Percentiles rank a stretch among this genome's conserved stretches.
Conservation (phyloP, 345 rosid genomes). For the Eucalyptus melliodora region DNA sequence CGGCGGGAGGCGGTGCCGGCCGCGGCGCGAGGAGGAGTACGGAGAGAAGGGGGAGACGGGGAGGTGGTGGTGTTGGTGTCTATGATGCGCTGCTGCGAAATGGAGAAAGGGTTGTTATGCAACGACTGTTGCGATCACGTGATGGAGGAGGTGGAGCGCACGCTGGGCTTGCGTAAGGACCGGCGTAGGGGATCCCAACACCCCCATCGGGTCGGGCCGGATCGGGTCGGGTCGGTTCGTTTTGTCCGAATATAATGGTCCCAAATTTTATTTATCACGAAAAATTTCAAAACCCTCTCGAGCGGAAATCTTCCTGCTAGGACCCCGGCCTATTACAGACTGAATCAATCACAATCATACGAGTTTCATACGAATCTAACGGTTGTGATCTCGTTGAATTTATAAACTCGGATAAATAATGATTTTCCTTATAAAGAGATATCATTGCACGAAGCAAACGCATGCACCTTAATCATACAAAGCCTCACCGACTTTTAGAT, state of each 20-base stretch:
- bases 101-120: background rate
- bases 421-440: background rate
- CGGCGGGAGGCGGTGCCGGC: background rate
- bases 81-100: background rate
- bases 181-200: background rate
- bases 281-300: background rate
- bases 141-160: background rate
- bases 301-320: accelerated
- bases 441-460: accelerated
- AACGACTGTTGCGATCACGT: background rate
- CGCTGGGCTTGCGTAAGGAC: background rate
- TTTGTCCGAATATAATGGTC: background rate
- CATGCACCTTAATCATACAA: background rate
- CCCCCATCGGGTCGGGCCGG: background rate
- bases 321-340: accelerated
- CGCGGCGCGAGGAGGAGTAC: background rate
- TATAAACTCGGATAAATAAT: accelerated
- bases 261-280: background rate
- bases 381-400: background rate
- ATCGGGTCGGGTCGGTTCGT: background rate
- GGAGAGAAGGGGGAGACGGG: background rate
- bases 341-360: background rate
- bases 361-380: background rate
- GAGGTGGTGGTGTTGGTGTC: background rate
- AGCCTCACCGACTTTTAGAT: background rate